Percentiles rank a stretch among this genome's conserved stretches.
Evolutionary conservation across 805 yeast genomes (phyloP).

Genomic region (Saturnispora mendoncae): DNA sequence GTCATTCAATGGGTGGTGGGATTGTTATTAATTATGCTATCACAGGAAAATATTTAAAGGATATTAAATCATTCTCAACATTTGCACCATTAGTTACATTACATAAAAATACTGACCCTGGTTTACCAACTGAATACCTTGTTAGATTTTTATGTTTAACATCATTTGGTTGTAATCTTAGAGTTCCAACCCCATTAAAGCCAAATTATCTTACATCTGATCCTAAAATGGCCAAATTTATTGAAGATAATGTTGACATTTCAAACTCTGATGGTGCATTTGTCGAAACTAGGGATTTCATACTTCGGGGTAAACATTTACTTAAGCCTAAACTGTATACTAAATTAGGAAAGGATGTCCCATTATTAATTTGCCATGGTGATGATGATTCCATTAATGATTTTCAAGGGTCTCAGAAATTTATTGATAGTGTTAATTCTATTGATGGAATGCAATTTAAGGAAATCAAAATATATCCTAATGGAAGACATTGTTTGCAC

Average conservation of each 20-base stretch:
- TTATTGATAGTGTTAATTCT: conserved; percentile 27
- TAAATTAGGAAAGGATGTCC: conserved; percentile 32
- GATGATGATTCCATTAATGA: conserved; percentile 54
- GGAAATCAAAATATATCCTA: conserved; percentile 16
- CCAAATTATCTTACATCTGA: conserved; percentile 48
- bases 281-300: conserved; percentile 48
- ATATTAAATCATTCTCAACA: conserved; percentile 39
- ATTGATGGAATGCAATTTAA: conserved; percentile 25
- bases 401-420: conserved; percentile 37
- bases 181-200: conserved; percentile 45
- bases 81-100: conserved; percentile 54
- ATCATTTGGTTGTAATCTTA: conserved; percentile 36
- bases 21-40: conserved; percentile 55
- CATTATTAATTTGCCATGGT: conserved; percentile 56
- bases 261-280: conserved; percentile 46
- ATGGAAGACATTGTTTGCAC: conserved; percentile 38
- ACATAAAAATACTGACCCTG: conserved; percentile 55
- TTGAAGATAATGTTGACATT: conserved; percentile 33
- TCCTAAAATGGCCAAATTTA: conserved; percentile 36
- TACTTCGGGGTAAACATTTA: conserved; percentile 51
- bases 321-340: conserved; percentile 30
- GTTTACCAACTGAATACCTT: conserved; percentile 31
- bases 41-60: conserved; percentile 40
- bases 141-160: conserved; percentile 35
- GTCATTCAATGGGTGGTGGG: conserved; percentile 83